phyloP scores from a whole-genome alignment of 495 filamentous ascomycete species.

The Cudoniella acicularis region DNA sequence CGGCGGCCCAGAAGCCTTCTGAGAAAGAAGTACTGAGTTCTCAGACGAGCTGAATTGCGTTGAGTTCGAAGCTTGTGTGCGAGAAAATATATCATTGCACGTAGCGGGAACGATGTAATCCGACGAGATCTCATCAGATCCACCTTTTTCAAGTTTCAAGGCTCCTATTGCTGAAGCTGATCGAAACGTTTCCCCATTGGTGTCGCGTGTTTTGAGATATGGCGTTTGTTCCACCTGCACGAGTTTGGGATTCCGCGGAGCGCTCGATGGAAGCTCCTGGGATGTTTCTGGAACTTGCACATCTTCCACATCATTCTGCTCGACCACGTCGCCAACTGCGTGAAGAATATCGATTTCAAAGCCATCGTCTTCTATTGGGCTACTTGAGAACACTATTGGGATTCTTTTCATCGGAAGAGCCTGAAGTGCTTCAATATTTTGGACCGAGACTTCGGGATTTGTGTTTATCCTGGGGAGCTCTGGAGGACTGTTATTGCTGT shows the following conservation, averaged over 20 bases:
- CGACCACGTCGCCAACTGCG: constrained; percentile 36
- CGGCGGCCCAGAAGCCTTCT: background rate
- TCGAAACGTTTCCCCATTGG: background rate
- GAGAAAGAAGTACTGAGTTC: background rate
- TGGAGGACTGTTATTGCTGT: too few relatives aligned
- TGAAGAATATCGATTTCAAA: constrained; percentile 51
- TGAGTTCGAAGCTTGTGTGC: background rate
- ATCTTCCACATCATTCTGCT: constrained; percentile 21
- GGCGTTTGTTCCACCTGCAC: constrained; percentile 24
- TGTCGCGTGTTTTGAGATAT: background rate
- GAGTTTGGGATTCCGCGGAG: background rate
- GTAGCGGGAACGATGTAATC: constrained; percentile 22
- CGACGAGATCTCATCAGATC: constrained; percentile 7
- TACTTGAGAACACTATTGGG: constrained; percentile 29
- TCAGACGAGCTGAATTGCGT: background rate
- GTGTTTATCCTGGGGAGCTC: too few relatives aligned
- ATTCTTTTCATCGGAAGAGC: too few relatives aligned
- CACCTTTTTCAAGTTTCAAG: background rate
- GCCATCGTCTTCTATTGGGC: constrained; percentile 42
- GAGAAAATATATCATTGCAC: constrained; percentile 3
- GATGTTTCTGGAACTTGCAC: constrained; percentile 6
- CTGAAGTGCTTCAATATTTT: background rate
- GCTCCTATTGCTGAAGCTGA: background rate
- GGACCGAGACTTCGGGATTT: background rate
- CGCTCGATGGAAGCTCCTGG: constrained; percentile 14